Base-by-base conservation (phyloP, 257 asterid species). In the Nicotiana tomentosiformis region DNA sequence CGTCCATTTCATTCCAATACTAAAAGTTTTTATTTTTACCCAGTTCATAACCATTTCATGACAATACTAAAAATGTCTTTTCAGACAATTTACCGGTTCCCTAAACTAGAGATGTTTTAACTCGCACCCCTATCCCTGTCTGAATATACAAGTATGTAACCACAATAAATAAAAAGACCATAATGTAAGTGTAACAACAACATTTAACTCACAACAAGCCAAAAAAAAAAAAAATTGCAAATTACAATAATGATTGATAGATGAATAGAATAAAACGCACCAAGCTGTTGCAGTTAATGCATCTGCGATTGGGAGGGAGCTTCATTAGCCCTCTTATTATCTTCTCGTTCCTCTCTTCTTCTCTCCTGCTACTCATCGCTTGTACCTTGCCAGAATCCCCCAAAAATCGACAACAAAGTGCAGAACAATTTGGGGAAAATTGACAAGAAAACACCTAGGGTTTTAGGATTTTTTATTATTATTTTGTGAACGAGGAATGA, bases 301-400 rank as follows among this genome's bases (percentile, higher is more conserved):
- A 96, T 82, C 96, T 88, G 77, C 98, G 95, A 91, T 96, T 96
- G 65, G 98, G 99, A 77, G 98, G 99, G 85, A 96, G 97, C 91
- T 96, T 96, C 93, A 96, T 89, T 55, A 96, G 97, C 26, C 99
- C 99, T 85, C 98, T 88, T 33, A 96, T 93, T 81, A 94, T 90
- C 94, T 94, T 96, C 91, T 96, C 97, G 85, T 92, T 94, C 69
- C 96, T 91, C 89, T 93, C 98, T 81, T 93, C 98, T 70, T 92
- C 95, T 84, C 91, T 90, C 84, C 87, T 92, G 93, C 90, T 92
- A 81, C 94, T 85, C 85, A 43, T 77, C 57, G 66, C 82, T 77
- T 20, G 53, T 79, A 81, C 9, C 46, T 7, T 39, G 46, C 46
- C 46, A 33, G 49, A 35, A 32, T 82, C 68, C 83, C 76, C 66